These are phyloP conservation scores for Gamarada debralockiae DNA, from an alignment of 495 filamentous ascomycete genomes.

Conservation along the genomic window DNA sequence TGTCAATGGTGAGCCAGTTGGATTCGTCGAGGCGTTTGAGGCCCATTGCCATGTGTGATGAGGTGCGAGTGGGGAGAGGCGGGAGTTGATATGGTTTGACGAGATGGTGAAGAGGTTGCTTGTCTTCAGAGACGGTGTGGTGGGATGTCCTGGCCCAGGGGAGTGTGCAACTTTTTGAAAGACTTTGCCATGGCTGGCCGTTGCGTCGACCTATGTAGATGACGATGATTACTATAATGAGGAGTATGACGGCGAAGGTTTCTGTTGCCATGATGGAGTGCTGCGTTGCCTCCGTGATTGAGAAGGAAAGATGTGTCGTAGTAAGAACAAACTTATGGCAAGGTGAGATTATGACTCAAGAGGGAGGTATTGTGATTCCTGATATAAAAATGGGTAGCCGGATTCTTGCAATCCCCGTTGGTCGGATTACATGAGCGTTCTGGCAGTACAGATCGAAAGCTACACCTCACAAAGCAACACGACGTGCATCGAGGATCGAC, in stretches of 20 bases:
- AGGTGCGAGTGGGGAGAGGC: slow-evolving; percentile 6
- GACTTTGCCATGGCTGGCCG: neutral
- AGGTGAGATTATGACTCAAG: too few relatives aligned
- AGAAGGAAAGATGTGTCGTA: too few relatives aligned
- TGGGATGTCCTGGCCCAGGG: neutral
- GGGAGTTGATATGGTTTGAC: slow-evolving; percentile 20
- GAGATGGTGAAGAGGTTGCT: slow-evolving; percentile 4
- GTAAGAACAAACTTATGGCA: too few relatives aligned
- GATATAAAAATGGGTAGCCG: too few relatives aligned
- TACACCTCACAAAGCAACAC: too few relatives aligned
- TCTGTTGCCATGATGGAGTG: neutral
- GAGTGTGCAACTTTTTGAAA: neutral
- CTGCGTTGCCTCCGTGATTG: too few relatives aligned
- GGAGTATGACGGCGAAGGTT: neutral
- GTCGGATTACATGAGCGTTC: too few relatives aligned
- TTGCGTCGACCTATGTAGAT: neutral
- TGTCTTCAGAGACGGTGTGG: neutral
- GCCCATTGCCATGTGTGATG: slow-evolving; percentile 46
- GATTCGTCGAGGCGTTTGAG: slow-evolving; percentile 44
- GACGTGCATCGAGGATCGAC: too few relatives aligned
- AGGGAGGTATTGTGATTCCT: too few relatives aligned
- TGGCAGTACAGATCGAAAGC: too few relatives aligned
- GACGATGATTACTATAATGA: neutral
- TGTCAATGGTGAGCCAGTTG: slow-evolving; percentile 54
- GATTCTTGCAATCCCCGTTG: too few relatives aligned